Conservation (phyloP, 2,329 filamentous ascomycete species). For the Arthrobotrys entomopaga region DNA sequence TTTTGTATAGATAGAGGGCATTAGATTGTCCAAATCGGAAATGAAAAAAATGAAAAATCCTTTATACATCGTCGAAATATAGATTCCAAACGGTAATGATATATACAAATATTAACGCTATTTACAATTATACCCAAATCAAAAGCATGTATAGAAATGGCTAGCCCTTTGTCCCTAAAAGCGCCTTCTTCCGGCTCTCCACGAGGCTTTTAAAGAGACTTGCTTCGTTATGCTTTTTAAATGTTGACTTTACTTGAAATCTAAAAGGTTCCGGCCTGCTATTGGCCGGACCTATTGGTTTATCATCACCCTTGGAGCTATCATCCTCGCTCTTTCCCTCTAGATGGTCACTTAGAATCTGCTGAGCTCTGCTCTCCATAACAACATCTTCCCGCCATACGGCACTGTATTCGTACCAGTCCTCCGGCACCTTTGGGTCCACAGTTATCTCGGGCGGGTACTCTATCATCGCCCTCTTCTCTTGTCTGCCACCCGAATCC, state of each 20-base stretch:
- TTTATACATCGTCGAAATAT: slow-evolving; percentile 9
- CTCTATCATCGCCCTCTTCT: neutral
- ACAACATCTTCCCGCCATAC: slow-evolving; percentile 16
- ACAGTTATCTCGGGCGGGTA: slow-evolving; percentile 1
- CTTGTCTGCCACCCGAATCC: slow-evolving; percentile 15
- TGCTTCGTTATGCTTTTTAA: slow-evolving; percentile 17
- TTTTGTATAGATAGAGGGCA: slow-evolving; percentile 16
- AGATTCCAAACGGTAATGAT: neutral
- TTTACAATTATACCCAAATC: slow-evolving; percentile 7
- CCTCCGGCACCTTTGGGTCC: slow-evolving; percentile 10
- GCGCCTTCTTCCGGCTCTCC: slow-evolving; percentile 41
- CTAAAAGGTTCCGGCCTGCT: neutral
- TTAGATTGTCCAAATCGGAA: neutral
- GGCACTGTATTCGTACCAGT: slow-evolving; percentile 35
- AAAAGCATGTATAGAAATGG: neutral
- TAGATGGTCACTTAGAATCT: neutral
- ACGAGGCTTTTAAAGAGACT: slow-evolving; percentile 33
- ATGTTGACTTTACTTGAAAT: neutral
- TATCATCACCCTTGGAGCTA: no score
- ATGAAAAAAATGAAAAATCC: neutral
- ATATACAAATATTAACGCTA: slow-evolving; percentile 18
- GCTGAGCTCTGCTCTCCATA: slow-evolving; percentile 22
- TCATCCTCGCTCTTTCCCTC: neutral
- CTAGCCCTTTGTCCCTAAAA: slow-evolving; percentile 6
- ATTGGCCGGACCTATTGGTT: neutral